Conservation (phyloP, 441 rosid species). For the Pelargonium myrrhifolium region DNA sequence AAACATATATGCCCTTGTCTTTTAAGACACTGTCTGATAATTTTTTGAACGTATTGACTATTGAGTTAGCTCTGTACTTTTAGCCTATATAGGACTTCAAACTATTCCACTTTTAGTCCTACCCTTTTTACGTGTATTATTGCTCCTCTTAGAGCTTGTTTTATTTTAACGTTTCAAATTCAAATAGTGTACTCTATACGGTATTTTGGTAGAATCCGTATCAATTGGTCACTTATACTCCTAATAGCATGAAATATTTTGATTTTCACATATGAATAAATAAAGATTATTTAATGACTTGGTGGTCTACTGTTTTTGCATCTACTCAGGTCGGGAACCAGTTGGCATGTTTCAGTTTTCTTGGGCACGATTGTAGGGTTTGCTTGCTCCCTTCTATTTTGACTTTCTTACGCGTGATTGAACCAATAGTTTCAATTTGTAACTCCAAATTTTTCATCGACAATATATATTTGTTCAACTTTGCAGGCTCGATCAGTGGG, state of each 20-base stretch:
- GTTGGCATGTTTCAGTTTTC: constrained; percentile 68
- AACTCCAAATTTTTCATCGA: constrained; percentile 14
- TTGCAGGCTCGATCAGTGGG: constrained; percentile 72
- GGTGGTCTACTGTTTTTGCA: constrained; percentile 5
- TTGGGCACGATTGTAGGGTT: constrained; percentile 60
- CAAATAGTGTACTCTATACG: too few species aligned
- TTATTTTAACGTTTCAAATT: too few species aligned
- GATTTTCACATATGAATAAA: neutral
- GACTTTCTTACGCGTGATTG: neutral
- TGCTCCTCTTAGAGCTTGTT: too few species aligned
- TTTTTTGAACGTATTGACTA: too few species aligned
- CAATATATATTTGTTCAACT: constrained; percentile 15
- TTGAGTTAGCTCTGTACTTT: neutral
- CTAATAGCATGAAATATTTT: neutral
- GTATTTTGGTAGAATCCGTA: too few species aligned
- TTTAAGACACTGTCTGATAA: too few species aligned
- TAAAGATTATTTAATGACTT: neutral
- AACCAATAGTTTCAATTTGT: neutral
- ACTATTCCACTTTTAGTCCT: too few species aligned
- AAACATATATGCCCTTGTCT: too few species aligned
- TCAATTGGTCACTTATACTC: too few species aligned
- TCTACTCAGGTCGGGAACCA: constrained; percentile 49
- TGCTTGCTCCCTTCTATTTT: constrained; percentile 21
- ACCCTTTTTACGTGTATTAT: too few species aligned
- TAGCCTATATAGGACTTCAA: too few species aligned